Base-by-base conservation (phyloP, 2,329 filamentous ascomycete genomes). In the Clonostachys byssicola region DNA sequence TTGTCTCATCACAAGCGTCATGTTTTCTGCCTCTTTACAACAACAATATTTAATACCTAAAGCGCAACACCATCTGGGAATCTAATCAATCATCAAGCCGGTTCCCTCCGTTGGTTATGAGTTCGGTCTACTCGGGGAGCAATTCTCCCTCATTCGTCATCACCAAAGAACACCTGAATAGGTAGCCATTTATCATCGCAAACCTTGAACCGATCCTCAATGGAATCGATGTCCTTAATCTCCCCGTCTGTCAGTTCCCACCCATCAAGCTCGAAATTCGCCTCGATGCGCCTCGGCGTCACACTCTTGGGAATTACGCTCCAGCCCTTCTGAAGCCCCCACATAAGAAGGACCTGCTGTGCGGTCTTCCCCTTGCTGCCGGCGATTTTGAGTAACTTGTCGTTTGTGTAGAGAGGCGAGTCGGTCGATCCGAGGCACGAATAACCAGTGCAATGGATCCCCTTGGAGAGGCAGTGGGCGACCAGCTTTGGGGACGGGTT, bases 221-320 rank as follows among this genome's bases (percentile, higher is more conserved):
- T 76, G 58, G 70, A 77, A 59, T 82, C 81, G 44, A 95, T 74
- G 66, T 79, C 73, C 56, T 78, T 74, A 44, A 92, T 65, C 72
- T 95, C 89, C 42, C 89, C 88, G 5, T 78, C 77, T 5, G 79
- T 85, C 66, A 95, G 70, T 49, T 80, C 73, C 82, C 84, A 92
- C 46, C 85, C 88, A 64, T 91, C 81, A 45, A 89, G 62, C 39
- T 86, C 80, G 56, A 83, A 89, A 76, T 95, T 95, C 52, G 73
- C 80, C 67, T 87, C 75, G 59, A 95, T 91, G 40, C 89, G 80
- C 46, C 74, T 74, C 55, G 83, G 78, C 54, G 81, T 91, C 49
- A 92, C 86, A 45, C 81, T 87, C 78, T 95, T 95, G 59, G 89
- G 89, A 58, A 95, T 90, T 45, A 95, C 89, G 54, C 82, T 87